Percentiles rank a stretch among this genome's conserved stretches.
These are phyloP conservation scores for Backusella tuberculispora DNA, from an alignment of 192 early-diverging fungal genomes.

Conservation along the genomic window DNA sequence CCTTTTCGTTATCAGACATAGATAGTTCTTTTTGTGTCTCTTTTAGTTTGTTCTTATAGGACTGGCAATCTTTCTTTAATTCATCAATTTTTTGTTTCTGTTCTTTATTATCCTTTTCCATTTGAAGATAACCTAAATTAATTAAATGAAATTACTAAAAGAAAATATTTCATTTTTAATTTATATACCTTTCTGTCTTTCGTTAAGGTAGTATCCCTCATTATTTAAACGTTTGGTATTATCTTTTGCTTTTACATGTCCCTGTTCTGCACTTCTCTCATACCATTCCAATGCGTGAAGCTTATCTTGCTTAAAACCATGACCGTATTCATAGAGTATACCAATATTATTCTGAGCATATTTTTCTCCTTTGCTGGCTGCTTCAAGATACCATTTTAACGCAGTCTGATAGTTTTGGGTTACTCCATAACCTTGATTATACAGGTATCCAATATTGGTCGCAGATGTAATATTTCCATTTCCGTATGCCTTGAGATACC, in stretches of 20 bases:
- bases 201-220: neutral
- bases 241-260: neutral
- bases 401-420: neutral
- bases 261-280: neutral
- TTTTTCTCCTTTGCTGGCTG: conserved; percentile 6
- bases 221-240: neutral
- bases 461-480: conserved; percentile 2
- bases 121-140: neutral
- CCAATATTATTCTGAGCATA: neutral
- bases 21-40: neutral
- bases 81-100: neutral
- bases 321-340: neutral
- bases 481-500: neutral
- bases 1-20: neutral
- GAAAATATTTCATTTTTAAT: neutral
- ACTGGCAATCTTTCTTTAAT: neutral
- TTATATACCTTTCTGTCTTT: neutral
- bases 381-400: neutral
- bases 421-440: neutral
- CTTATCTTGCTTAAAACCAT: neutral
- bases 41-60: neutral
- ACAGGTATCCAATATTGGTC: neutral
- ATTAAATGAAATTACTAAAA: neutral
- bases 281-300: neutral
- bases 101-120: neutral